Evolutionary conservation across 495 filamentous ascomycete genomes (phyloP).

Genomic region (Penicillium dipodomyicola): DNA sequence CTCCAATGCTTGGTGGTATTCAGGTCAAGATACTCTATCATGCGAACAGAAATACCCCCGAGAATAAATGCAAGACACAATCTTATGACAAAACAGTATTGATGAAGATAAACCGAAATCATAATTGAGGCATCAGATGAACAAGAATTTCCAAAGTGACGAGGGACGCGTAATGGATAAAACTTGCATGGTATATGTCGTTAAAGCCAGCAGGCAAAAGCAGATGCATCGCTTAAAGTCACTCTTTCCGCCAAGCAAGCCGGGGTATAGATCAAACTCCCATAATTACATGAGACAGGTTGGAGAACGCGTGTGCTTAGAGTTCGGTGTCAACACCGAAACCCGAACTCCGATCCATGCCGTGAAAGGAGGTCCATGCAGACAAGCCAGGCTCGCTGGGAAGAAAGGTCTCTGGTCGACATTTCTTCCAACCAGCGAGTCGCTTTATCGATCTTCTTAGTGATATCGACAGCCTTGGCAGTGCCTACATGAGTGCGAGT

Average conservation of each 20-base stretch:
- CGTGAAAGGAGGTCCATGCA: slow-evolving; percentile 25
- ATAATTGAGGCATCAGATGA: background rate
- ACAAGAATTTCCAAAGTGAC: too few species aligned
- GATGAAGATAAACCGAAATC: background rate
- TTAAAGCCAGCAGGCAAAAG: background rate
- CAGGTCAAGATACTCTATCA: background rate
- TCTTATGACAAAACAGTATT: background rate
- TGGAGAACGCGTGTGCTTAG: background rate
- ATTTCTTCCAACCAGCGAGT: slow-evolving; percentile 50
- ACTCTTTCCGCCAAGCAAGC: background rate
- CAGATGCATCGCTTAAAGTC: background rate
- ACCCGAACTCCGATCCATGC: slow-evolving; percentile 13
- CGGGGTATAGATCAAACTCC: background rate
- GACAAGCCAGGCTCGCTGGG: slow-evolving; percentile 43
- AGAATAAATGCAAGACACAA: background rate
- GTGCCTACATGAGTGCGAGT: slow-evolving; percentile 38
- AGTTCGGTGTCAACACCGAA: slow-evolving; percentile 10
- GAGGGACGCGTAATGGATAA: background rate
- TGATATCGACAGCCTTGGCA: slow-evolving; percentile 36
- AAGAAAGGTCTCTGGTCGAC: slow-evolving; percentile 43
- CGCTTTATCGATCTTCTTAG: slow-evolving; percentile 46
- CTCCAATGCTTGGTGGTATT: background rate
- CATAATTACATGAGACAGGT: background rate
- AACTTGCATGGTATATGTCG: background rate
- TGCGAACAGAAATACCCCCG: background rate